Percentiles rank a stretch among this genome's conserved stretches.
These are phyloP conservation scores for Zygnema cylindricum DNA, from an alignment of 139 green algal species.

Conservation along the genomic window DNA sequence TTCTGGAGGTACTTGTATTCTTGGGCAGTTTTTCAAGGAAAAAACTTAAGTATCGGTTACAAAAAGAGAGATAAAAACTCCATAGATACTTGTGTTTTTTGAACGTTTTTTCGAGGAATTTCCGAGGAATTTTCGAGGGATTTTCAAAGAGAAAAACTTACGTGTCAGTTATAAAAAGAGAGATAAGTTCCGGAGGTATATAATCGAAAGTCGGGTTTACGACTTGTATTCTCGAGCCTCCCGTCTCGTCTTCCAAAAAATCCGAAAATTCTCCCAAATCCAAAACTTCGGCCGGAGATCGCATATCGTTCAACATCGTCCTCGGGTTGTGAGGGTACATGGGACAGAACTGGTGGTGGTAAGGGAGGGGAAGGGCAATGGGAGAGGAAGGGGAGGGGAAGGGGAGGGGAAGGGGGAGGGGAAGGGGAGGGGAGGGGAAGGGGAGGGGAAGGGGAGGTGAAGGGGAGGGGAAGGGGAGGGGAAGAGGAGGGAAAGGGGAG, in stretches of 20 bases:
- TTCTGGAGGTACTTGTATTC: too few species aligned
- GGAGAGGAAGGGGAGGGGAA: too few species aligned
- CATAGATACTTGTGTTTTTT: too few species aligned
- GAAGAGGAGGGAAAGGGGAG: too few species aligned
- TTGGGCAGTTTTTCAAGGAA: too few species aligned
- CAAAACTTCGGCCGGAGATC: constrained; percentile 54
- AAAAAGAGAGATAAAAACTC: too few species aligned
- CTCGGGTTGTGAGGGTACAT: constrained; percentile 90
- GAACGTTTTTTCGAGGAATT: too few species aligned
- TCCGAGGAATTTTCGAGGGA: too few species aligned
- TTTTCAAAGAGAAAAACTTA: constrained; percentile 17
- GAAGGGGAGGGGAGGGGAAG: neutral
- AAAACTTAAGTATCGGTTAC: too few species aligned
- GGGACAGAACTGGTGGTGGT: constrained; percentile 75
- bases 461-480: too few species aligned
- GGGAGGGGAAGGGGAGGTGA: neutral
- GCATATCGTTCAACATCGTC: constrained; percentile 79
- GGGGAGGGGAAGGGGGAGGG: neutral
- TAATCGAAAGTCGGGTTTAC: constrained; percentile 93
- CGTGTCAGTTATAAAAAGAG: constrained; percentile 68
- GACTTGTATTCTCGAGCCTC: constrained; percentile 71
- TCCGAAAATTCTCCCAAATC: constrained; percentile 51
- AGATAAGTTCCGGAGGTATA: constrained; percentile 86
- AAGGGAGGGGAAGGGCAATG: neutral
- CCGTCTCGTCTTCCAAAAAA: neutral